phyloP scores from a whole-genome alignment of 768 basidiomycete species.

The Neoboletus brunneissimus region DNA sequence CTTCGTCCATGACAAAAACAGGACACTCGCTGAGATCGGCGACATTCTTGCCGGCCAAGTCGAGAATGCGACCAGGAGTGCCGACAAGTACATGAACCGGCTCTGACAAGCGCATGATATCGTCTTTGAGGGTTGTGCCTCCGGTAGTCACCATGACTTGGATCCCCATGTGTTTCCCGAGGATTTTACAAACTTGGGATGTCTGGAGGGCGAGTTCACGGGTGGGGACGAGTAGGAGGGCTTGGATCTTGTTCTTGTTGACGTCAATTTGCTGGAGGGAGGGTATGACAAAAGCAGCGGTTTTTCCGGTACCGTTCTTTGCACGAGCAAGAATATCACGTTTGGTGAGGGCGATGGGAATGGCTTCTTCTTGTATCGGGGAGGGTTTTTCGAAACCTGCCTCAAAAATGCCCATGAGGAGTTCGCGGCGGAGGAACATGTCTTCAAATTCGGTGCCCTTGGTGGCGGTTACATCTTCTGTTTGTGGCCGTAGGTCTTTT shows the following conservation, averaged over 20 bases:
- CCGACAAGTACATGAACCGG: conserved; percentile 95
- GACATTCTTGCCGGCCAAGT: conserved; percentile 88
- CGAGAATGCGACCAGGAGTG: conserved; percentile 93
- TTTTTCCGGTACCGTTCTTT: conserved; percentile 97
- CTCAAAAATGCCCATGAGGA: conserved; percentile 99
- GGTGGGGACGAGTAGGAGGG: conserved; percentile 95
- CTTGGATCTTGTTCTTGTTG: conserved; percentile 85
- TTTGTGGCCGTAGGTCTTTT: conserved; percentile 93
- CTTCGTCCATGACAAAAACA: conserved; percentile 99
- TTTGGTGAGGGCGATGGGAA: conserved; percentile 89
- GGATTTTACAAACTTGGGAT: conserved; percentile 95
- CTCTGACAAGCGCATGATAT: conserved; percentile 89
- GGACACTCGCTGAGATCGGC: conserved; percentile 93
- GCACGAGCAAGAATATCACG: conserved; percentile 94
- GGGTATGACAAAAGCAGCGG: conserved; percentile 98
- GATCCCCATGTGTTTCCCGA: conserved; percentile 92
- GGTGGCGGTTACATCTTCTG: conserved; percentile 93
- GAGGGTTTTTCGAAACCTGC: conserved; percentile 96
- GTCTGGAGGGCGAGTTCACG: conserved; percentile 98
- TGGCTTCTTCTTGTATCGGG: conserved; percentile 99
- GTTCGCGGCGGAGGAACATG: conserved; percentile 86
- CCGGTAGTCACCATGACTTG: conserved; percentile 99
- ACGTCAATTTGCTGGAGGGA: conserved; percentile 91
- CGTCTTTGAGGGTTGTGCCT: conserved; percentile 96
- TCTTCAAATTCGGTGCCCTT: conserved; percentile 97